Evolutionary conservation across 192 early-diverging fungal species (phyloP), one percentile per base, ranked within the genome.

Genomic region (Pilaira anomala): DNA sequence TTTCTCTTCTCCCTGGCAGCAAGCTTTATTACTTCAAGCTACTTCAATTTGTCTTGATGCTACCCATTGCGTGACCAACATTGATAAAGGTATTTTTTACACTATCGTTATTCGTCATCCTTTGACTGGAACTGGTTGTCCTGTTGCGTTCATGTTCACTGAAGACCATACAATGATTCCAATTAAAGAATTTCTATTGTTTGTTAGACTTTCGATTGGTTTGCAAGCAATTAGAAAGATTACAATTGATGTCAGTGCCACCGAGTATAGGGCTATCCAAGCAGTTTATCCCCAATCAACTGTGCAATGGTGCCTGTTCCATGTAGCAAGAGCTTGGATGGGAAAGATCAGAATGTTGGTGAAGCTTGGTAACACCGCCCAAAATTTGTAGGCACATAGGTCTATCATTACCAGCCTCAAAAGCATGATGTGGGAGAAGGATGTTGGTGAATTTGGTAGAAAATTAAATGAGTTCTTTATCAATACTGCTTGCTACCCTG

Each of bases 301-400:
- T 14, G 33, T 56, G 1, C 53, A 56, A 21, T 56, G 30, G 53
- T 39, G 30, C 19, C 18, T 56, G 1, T 56, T 33, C 21, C 53
- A 56, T 40, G 53, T 56, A 5, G 36, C 53, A n/a, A 33, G 30
- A 7, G n/a, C 53, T 7, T 56, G 53, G 52, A 28, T 56, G 53
- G 9, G 53, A 9, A 56, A 56, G 53, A 56, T 56, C 3, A 1
- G 18, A 19, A 16, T 16, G 9, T 56, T 14, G 0, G 29, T 56
- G 2, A 56, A 56, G 29, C 14, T 36, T 2, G 53, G 53, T 1
- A 56, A 30, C 9, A 24, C 53, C n/a, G 30, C 30, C 12, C 2
- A 1, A 3, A 56, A 56, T 19, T 8, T 3, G 1, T 7, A 39
- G 14, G 36, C 16, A 5, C 53, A 56, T 26, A 56, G 29, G 9